Conservation (phyloP, 1,284 basidiomycete genomes). For the Melampsora americana region DNA sequence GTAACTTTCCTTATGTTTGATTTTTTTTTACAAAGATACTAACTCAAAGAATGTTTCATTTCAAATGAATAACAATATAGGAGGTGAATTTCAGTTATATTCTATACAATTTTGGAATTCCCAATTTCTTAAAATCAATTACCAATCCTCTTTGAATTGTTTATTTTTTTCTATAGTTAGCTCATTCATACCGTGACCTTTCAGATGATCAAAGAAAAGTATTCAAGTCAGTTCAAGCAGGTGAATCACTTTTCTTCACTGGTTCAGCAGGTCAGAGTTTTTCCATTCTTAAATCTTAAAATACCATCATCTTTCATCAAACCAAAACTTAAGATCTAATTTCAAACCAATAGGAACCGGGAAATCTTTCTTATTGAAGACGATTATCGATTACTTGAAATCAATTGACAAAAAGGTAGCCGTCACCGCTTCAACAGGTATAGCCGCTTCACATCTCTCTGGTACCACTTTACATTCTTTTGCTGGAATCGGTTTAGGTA, state of each 20-base stretch:
- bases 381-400: constrained; percentile 70
- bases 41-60: too few relatives aligned
- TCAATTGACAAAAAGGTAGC: constrained; percentile 63
- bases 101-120: too few relatives aligned
- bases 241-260: constrained; percentile 54
- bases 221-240: constrained; percentile 50
- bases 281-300: neutral
- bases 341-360: constrained; percentile 73
- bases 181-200: constrained; percentile 15
- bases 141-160: too few relatives aligned
- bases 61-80: too few relatives aligned
- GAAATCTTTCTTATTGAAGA: constrained; percentile 86
- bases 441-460: constrained; percentile 90
- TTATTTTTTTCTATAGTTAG: too few relatives aligned
- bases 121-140: too few relatives aligned
- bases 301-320: neutral
- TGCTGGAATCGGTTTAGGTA: constrained; percentile 78
- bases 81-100: too few relatives aligned
- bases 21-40: too few relatives aligned
- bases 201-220: constrained; percentile 52
- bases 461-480: constrained; percentile 92
- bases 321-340: neutral
- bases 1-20: too few relatives aligned
- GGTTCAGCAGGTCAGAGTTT: constrained; percentile 50
- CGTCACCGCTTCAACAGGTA: constrained; percentile 83